phyloP scores from a whole-genome alignment of 495 filamentous ascomycete species.

The Aspergillus mulundensis region DNA sequence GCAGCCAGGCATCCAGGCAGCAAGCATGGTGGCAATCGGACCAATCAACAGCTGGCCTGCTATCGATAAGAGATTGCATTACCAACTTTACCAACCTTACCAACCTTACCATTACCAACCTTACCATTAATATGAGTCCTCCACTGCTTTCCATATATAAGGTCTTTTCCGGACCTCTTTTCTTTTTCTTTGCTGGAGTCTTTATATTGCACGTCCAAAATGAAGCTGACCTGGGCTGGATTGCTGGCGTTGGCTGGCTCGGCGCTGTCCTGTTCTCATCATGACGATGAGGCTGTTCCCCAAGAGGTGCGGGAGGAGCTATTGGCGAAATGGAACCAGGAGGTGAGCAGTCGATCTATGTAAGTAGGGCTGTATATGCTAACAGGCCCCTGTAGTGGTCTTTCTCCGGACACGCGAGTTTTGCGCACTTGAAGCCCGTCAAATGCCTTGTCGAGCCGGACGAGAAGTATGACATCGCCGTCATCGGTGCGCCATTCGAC shows the following conservation, averaged over 20 bases:
- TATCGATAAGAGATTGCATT: constrained; percentile 20
- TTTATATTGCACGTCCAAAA: background rate
- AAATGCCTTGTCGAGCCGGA: constrained; percentile 69
- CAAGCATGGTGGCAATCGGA: background rate
- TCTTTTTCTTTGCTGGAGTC: constrained; percentile 8
- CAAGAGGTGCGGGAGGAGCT: constrained; percentile 43
- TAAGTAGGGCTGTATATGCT: background rate
- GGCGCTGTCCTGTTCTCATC: constrained; percentile 36
- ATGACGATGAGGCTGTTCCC: constrained; percentile 37
- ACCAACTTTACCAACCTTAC: constrained; percentile 1
- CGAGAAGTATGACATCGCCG: constrained; percentile 68
- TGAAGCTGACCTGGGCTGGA: constrained; percentile 24
- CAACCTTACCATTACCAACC: background rate
- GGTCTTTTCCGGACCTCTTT: constrained; percentile 10
- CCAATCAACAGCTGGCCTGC: constrained; percentile 1
- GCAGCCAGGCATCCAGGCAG: constrained; percentile 19
- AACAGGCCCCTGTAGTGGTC: constrained; percentile 50
- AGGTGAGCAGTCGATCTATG: constrained; percentile 28
- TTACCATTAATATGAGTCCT: too few relatives aligned
- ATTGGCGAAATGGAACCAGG: constrained; percentile 51
- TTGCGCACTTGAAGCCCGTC: constrained; percentile 71
- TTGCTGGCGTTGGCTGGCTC: constrained; percentile 35
- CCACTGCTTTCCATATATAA: constrained; percentile 4
- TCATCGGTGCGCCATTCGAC: constrained; percentile 82
- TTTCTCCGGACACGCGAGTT: constrained; percentile 75